Evolutionary conservation across 768 basidiomycete genomes (phyloP), one percentile per base, ranked within the genome.

Genomic region (Amanita rubescens): DNA sequence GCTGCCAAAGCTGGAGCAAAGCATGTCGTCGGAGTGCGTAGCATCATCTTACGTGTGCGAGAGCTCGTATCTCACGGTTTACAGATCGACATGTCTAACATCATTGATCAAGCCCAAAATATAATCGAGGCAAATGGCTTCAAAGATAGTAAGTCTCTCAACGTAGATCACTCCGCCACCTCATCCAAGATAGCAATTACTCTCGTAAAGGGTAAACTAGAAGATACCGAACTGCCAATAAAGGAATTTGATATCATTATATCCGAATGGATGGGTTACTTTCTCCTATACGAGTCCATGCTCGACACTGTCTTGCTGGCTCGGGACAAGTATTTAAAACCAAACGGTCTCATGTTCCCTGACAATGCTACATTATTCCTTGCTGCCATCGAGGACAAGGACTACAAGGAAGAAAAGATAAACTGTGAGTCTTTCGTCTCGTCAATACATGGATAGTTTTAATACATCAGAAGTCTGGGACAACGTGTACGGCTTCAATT

Each of bases 251-350:
- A 99, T 68, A 97, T 99, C 72, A 96, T 99, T 73, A 90, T 99
- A 66, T 96, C 94, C 57, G 96, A 99, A 69, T 99, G 95, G 96
- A 99, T 99, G 96, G 96, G 96, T 39, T 99, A 99, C 73, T 97
- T 98, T 80, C 76, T 98, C 47, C 82, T 99, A 32, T 98, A 98
- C 75, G 96, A 98, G 69, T 94, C 93, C 64, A 98, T 99, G 96
- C 84, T 98, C 60, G 95, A 99, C 73, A 97, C 94, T 22, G 96
- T 99, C 52, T 82, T 99, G 39, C 78, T 94, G 44, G 96, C 96
- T 6, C 83, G 96, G 54, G 96, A 99, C 78, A 91, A 90, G 70
- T 98, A 96, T 75, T 82, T 99, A 62, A 93, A 89, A 61, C 82
- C 83, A 48, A 90, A 74, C 41, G 96, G 96, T 52, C 77, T 90